Base-by-base conservation (phyloP, 345 rosid genomes). In the Limnanthes douglasii region DNA sequence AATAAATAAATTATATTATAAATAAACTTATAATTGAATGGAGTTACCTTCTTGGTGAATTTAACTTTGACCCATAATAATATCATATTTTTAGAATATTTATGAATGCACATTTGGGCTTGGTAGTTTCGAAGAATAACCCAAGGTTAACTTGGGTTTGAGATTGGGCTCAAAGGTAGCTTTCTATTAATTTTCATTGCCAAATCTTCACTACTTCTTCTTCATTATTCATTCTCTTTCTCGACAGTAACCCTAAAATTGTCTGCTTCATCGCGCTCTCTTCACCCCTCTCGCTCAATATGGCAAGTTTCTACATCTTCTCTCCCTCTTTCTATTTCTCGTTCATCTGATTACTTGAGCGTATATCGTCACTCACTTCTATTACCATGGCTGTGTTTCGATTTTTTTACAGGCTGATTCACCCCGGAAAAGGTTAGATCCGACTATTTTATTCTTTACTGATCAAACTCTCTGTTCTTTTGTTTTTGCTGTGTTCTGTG, bases 341-440 rank as follows among this genome's bases (percentile, higher is more conserved):
- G 7, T 34, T 42, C 19, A 15, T 26, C 4, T 56, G 35, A 3
- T 18, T 11, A 14, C 15, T 3, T 5, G 31, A 0, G 27, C n/a
- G n/a, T n/a, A n/a, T n/a, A n/a, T n/a, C n/a, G n/a, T n/a, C n/a
- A n/a, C n/a, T n/a, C n/a, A n/a, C n/a, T n/a, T n/a, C n/a, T 23
- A 31, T 11, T 31, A 7, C 15, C 35, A 31, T 18, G 22, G 18
- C 39, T 54, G 40, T 44, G 1, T 9, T 41, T 52, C 2, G 3
- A 22, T 24, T 5, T 41, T 33, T 34, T 39, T 39, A 48, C 78
- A 86, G 94, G 83, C 60, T 24, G 90, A 70, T 57, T 76, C 79
- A 55, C 90, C 83, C 39, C 59, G 39, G 21, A 62, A 33, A 66
- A 81, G 76, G 94, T 77, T 57, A 60, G 54, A 45, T 37, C 48